Evolutionary conservation across 2,329 filamentous ascomycete species (phyloP).

Genomic region (Talaromyces pinophilus): DNA sequence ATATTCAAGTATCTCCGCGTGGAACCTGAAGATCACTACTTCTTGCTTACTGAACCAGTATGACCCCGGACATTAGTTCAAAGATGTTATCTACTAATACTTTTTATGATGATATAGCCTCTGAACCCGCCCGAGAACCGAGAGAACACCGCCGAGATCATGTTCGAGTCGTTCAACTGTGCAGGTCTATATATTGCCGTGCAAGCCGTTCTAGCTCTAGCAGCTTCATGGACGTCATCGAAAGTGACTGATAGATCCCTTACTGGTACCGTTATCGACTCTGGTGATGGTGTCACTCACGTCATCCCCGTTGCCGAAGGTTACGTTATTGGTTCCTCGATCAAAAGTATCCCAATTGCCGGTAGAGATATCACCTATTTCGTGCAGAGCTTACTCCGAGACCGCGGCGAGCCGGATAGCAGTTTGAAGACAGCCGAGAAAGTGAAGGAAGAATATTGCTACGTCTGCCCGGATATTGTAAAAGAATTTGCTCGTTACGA

Average conservation of each 20-base stretch:
- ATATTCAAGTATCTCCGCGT: conserved; percentile 99
- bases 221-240: conserved; percentile 96
- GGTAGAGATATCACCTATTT: conserved; percentile 99
- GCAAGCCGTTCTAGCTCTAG: conserved; percentile 92
- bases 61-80: background rate
- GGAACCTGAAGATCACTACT: conserved; percentile 98
- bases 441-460: conserved; percentile 99
- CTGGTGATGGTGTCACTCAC: conserved; percentile 97
- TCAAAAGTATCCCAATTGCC: conserved; percentile 98
- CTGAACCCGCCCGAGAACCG: conserved; percentile 98
- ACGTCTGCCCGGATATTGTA: conserved; percentile 97
- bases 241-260: conserved; percentile 96
- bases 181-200: conserved; percentile 98
- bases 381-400: conserved; percentile 91
- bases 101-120: conserved; percentile 58
- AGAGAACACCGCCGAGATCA: conserved; percentile 98
- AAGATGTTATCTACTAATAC: background rate
- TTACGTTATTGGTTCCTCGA: conserved; percentile 97
- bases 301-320: conserved; percentile 98
- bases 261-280: conserved; percentile 97
- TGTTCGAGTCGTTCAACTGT: conserved; percentile 99
- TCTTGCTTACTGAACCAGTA: conserved; percentile 94
- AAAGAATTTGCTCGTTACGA: conserved; percentile 97
- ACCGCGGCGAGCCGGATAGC: conserved; percentile 94
- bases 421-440: conserved; percentile 96